Evolutionary conservation across 2,329 filamentous ascomycete species (phyloP), one percentile per base, ranked within the genome.

Genomic region (Bipolaris zeicola): DNA sequence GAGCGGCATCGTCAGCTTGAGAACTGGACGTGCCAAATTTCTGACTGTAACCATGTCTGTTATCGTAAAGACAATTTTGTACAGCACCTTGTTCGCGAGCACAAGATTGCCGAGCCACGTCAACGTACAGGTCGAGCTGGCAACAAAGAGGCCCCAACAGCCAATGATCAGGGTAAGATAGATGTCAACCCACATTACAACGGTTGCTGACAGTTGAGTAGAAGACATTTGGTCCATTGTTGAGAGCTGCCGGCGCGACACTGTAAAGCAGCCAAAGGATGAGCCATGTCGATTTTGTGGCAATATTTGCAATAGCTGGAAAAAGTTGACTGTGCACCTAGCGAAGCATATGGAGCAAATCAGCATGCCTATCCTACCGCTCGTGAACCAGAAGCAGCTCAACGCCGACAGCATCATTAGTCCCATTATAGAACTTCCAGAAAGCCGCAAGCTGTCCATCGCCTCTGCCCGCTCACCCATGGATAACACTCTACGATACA

Each of bases 281-380:
- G 92, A 96, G 76, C 86, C 90, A 14, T 97, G 93, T 75, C 87
- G 90, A 39, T 96, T 96, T 79, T 96, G 93, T 70, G 89, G 89
- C 58, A 92, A 89, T 75, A 81, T 85, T 11, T 93, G 92, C 74
- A 86, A 85, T 33, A 91, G 87, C 37, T 96, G 92, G 92, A 96
- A 96, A 82, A 96, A 96, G 78, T 80, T 96, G 58, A 96, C 91
- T 0, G 91, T 95, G n/a, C 93, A 96, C 76, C 78, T 96, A 72
- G 92, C 92, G 47, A 94, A 94, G 75, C 93, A 97, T 74, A 95
- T 97, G 92, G 92, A 96, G 75, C 87, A 92, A 63, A 90, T 96
- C 70, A 91, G 90, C 67, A 84, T 96, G 70, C 92, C 93, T 0
- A 85, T 96, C 31, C 80, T 96, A 11, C 65, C 71, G 6, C 66